Percentiles rank a stretch among this genome's conserved stretches.
Conservation (phyloP, 192 early-diverging fungal genomes). For the Bifiguratus adelaidae region DNA sequence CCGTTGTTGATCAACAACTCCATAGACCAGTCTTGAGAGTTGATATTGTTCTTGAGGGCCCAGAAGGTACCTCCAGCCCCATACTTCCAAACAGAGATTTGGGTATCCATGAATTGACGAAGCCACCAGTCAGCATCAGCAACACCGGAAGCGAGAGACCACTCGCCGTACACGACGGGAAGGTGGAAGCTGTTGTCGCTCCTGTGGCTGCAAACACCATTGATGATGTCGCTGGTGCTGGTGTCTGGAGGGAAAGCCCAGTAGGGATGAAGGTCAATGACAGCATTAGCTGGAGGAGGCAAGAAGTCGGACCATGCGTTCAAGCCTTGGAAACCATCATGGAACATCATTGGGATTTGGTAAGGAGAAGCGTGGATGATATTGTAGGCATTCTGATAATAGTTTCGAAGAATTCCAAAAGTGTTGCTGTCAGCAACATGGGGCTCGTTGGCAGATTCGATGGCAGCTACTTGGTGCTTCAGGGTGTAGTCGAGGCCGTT, state of each 20-base stretch:
- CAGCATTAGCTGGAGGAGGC: slow-evolving; percentile 15
- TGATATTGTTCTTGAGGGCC: slow-evolving; percentile 16
- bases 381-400: slow-evolving; percentile 24
- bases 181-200: slow-evolving; percentile 7
- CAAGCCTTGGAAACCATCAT: slow-evolving; percentile 29
- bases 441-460: slow-evolving; percentile 30
- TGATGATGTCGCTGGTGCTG: slow-evolving; percentile 1
- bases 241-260: slow-evolving; percentile 8
- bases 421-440: slow-evolving; percentile 6
- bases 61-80: slow-evolving; percentile 11
- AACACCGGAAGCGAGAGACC: slow-evolving; percentile 10
- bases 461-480: slow-evolving; percentile 7
- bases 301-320: slow-evolving; percentile 20
- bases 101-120: slow-evolving; percentile 15
- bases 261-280: slow-evolving; percentile 17
- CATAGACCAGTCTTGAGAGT: slow-evolving; percentile 13
- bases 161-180: slow-evolving; percentile 15
- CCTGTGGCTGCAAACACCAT: slow-evolving; percentile 1
- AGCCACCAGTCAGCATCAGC: slow-evolving; percentile 1
- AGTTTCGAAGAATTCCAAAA: slow-evolving; percentile 16
- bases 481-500: slow-evolving; percentile 9
- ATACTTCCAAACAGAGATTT: slow-evolving; percentile 6
- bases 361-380: slow-evolving; percentile 15
- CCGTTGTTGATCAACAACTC: slow-evolving; percentile 9
- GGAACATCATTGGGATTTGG: slow-evolving; percentile 23